A percentile compares a stretch with the other conserved stretches of the same genome.
These are phyloP conservation scores for Priceomyces melissophilus DNA, from an alignment of 805 yeast species.

Conservation along the genomic window DNA sequence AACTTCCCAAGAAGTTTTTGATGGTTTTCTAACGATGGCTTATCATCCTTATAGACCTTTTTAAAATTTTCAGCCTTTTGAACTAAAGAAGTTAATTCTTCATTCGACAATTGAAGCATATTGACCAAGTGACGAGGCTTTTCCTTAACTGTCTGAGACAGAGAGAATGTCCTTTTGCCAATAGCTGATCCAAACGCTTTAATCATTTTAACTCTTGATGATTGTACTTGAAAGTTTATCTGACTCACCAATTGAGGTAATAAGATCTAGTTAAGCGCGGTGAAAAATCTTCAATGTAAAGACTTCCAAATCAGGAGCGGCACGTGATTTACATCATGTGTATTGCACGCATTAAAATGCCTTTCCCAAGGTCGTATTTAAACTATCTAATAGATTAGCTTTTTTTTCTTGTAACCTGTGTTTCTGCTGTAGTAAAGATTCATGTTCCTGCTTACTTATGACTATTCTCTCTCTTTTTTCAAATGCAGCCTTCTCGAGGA, in stretches of 20 bases:
- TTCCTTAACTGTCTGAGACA: conserved; percentile 6
- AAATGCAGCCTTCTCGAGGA: no score
- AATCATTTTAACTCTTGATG: conserved; percentile 2
- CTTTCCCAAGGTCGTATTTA: no score
- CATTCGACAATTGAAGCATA: conserved; percentile 70
- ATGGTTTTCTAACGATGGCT: conserved; percentile 32
- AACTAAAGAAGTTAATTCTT: conserved; percentile 71
- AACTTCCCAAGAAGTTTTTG: conserved; percentile 73
- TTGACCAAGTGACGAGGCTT: conserved; percentile 71
- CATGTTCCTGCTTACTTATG: no score
- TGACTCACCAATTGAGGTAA: conserved; percentile 11
- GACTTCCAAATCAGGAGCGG: no score
- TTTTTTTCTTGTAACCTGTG: no score
- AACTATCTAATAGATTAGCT: no score
- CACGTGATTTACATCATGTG: no score
- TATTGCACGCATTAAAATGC: no score
- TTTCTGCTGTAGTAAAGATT: no score
- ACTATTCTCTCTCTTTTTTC: no score
- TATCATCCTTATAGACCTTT: conserved; percentile 53
- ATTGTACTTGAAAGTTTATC: no score
- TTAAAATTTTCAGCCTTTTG: conserved; percentile 71
- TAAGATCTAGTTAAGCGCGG: conserved; percentile 10
- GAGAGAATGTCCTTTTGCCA: conserved; percentile 9
- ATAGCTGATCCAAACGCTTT: conserved; percentile 8
- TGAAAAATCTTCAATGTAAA: conserved; percentile 6